These are phyloP conservation scores for Komagataella populi DNA, from an alignment of 805 yeast species.

Conservation along the genomic window DNA sequence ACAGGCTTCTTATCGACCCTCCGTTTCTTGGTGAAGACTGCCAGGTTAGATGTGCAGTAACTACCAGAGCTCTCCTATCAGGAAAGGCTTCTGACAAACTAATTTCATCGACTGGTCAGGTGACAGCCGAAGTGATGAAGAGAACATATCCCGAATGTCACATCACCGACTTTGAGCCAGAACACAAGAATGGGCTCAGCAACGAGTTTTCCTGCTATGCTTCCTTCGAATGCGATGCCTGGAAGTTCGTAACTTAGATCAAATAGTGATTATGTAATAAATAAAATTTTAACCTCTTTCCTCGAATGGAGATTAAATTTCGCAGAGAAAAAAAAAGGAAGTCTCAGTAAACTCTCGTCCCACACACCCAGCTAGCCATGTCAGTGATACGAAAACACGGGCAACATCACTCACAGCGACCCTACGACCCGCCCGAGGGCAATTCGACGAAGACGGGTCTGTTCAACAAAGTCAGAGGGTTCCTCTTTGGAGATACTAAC, in stretches of 20 bases:
- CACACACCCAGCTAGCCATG: not conserved
- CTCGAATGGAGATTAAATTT: not conserved
- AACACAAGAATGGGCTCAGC: constrained; percentile 74
- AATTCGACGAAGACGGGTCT: not conserved
- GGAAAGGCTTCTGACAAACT: constrained; percentile 24
- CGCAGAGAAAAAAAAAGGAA: not conserved
- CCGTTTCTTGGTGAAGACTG: constrained; percentile 78
- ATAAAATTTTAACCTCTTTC: not conserved
- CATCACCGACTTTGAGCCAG: constrained; percentile 60
- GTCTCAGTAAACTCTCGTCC: not conserved
- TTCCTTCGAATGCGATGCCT: constrained; percentile 49
- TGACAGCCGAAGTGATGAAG: constrained; percentile 57
- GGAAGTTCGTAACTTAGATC: constrained; percentile 32
- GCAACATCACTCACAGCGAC: not conserved
- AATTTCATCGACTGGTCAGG: constrained; percentile 80
- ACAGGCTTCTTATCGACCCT: constrained; percentile 72
- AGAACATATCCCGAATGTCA: constrained; percentile 49
- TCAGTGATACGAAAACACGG: not conserved
- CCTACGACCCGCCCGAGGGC: not conserved
- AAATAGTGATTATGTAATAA: not conserved
- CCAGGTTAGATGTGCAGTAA: constrained; percentile 51
- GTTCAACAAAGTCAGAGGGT: not conserved
- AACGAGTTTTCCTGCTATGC: constrained; percentile 86
- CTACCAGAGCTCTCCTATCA: constrained; percentile 47
- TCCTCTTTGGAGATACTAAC: not conserved